Evolutionary conservation across 2,329 filamentous ascomycete genomes (phyloP).

Genomic region (Sporothrix dimorphospora): DNA sequence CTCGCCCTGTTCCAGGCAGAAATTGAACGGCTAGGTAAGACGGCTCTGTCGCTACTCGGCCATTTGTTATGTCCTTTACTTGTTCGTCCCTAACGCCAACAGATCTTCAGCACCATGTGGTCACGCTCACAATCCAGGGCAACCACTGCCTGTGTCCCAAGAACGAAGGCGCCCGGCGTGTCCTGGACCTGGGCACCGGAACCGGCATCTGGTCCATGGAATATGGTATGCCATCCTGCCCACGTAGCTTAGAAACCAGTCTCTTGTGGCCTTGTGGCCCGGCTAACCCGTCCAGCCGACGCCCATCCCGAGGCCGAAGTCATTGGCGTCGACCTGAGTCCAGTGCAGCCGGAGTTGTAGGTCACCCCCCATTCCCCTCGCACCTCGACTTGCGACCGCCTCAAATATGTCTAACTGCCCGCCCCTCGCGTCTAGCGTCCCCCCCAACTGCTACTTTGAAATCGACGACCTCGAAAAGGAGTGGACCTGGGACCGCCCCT

Average conservation of each 20-base stretch:
- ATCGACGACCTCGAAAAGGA: slow-evolving; percentile 36
- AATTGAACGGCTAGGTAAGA: slow-evolving; percentile 35
- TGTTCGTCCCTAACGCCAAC: neutral
- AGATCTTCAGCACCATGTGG: slow-evolving; percentile 35
- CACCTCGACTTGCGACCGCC: too few relatives aligned
- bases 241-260: neutral
- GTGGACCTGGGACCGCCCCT: slow-evolving; percentile 34
- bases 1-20: slow-evolving; percentile 27
- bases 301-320: slow-evolving; percentile 35
- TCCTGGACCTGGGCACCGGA: slow-evolving; percentile 35
- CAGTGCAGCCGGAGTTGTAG: slow-evolving; percentile 36
- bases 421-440: slow-evolving; percentile 19
- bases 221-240: slow-evolving; percentile 28
- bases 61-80: neutral
- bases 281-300: slow-evolving; percentile 27
- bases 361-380: neutral
- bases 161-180: slow-evolving; percentile 32
- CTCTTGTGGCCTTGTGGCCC: too few relatives aligned
- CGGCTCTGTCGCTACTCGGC: neutral
- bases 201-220: slow-evolving; percentile 38
- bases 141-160: slow-evolving; percentile 33
- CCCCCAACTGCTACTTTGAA: slow-evolving; percentile 33
- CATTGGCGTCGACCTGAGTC: slow-evolving; percentile 36
- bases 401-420: neutral
- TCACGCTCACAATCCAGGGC: slow-evolving; percentile 33